A percentile compares a stretch with the other conserved stretches of the same genome.
Evolutionary conservation across 305 asterid genomes (phyloP).

Genomic region (Solanum chacoense): DNA sequence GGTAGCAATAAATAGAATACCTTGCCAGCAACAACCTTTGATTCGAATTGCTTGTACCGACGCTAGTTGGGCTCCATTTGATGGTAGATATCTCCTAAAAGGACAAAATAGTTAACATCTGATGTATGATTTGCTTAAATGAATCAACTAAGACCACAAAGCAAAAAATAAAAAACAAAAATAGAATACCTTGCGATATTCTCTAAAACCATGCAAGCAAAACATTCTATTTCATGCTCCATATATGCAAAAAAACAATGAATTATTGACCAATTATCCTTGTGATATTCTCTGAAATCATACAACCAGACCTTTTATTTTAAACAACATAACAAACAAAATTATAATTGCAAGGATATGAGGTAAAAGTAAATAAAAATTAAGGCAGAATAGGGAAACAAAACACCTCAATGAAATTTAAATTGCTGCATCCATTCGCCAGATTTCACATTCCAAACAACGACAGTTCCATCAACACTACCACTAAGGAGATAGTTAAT

Average conservation of each 20-base stretch:
- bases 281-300: background rate
- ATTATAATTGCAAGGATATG: background rate
- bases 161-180: background rate
- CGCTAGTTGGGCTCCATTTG: constrained; percentile 29
- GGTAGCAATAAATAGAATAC: constrained; percentile 9
- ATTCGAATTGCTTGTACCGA: constrained; percentile 60
- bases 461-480: background rate
- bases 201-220: constrained; percentile 7
- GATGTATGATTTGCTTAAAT: background rate
- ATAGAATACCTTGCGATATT: constrained; percentile 44
- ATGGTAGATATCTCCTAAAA: constrained; percentile 79
- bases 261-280: background rate
- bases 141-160: background rate
- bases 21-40: constrained; percentile 65
- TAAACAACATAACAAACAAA: no score
- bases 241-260: constrained; percentile 44
- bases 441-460: background rate
- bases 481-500: background rate
- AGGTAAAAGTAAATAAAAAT: background rate
- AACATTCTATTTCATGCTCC: constrained; percentile 63
- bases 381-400: background rate
- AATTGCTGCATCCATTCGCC: background rate
- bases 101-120: background rate
- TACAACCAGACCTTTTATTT: background rate
- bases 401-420: background rate